These are phyloP conservation scores for Scedosporium apiospermum DNA, from an alignment of 2,329 filamentous ascomycete genomes.

Conservation along the genomic window DNA sequence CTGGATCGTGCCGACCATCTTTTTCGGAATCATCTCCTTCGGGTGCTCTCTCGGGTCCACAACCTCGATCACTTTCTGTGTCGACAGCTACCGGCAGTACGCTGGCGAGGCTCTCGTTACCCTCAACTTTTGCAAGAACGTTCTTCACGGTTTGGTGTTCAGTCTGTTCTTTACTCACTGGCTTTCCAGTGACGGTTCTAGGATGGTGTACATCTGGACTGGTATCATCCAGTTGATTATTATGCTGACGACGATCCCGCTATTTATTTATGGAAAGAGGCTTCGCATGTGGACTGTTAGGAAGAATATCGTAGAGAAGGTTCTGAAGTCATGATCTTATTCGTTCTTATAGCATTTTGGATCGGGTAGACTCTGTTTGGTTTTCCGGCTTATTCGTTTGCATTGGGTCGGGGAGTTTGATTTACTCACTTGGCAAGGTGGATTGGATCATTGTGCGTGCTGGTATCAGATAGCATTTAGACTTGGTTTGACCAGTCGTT, in stretches of 20 bases:
- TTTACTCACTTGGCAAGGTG: too few relatives aligned
- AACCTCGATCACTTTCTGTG: slow-evolving; percentile 86
- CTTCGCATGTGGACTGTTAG: slow-evolving; percentile 89
- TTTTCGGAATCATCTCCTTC: slow-evolving; percentile 88
- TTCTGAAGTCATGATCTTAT: background rate
- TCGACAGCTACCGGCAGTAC: slow-evolving; percentile 88
- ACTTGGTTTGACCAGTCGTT: too few relatives aligned
- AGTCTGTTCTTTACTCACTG: slow-evolving; percentile 80
- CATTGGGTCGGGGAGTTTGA: background rate
- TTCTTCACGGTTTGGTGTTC: slow-evolving; percentile 84
- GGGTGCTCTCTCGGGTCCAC: slow-evolving; percentile 86
- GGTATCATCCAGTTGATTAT: slow-evolving; percentile 77
- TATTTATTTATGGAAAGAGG: slow-evolving; percentile 91
- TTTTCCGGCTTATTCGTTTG: background rate
- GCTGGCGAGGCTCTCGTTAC: slow-evolving; percentile 91
- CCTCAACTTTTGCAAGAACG: slow-evolving; percentile 88
- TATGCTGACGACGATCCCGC: slow-evolving; percentile 68
- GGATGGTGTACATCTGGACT: slow-evolving; percentile 70
- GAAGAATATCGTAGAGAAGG: slow-evolving; percentile 78
- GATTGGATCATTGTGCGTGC: too few relatives aligned
- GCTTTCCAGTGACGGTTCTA: slow-evolving; percentile 66
- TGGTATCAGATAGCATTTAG: too few relatives aligned
- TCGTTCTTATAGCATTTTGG: background rate
- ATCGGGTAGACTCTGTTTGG: background rate
- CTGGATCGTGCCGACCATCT: slow-evolving; percentile 89